Evolutionary conservation across 257 asterid species (phyloP), one percentile per base, ranked within the genome.

Genomic region (Solanum clarkiae): DNA sequence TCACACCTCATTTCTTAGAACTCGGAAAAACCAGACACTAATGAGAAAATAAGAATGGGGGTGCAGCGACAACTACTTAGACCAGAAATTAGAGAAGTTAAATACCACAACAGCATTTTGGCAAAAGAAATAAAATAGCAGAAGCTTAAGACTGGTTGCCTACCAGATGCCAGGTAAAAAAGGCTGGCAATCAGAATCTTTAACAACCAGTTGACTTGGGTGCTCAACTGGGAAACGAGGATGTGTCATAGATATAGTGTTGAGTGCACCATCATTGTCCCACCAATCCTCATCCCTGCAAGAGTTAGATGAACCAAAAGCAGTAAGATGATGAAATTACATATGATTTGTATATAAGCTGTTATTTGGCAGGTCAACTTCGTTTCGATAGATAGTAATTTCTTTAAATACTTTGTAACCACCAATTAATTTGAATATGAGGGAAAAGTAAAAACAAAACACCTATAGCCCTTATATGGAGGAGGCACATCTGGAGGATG

Each of bases 181-280:
- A 12, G 96, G 97, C 32, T 93, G 97, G 91, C 97, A 95, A 20
- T 95, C 98, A 2, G 98, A 93, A 85, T 94, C 98, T 18, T 95
- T 90, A 4, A 90, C 89, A 22, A 94, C 97, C 8, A 85, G 90
- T 63, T 82, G 91, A 86, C 86, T 90, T 2, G 97, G 98, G 75
- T 97, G 99, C 81, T 97, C 98, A 13, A 92, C 86, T 2, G 99
- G 99, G 66, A 94, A 85, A 81, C 98, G 98, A 60, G 99, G 99
- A 84, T 97, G 99, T 14, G 99, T 97, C 98, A 97, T 97, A 49
- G 98, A 95, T 88, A 95, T 92, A 47, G 98, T 97, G 93, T 97
- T 97, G 75, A 97, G 97, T 5, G 99, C 98, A 80, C 99, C 99
- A 66, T 97, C 99, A 70, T 97, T 97, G 85, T 93, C 99, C 99